Conservation (phyloP, 768 basidiomycete species). For the Russula ochroleuca region DNA sequence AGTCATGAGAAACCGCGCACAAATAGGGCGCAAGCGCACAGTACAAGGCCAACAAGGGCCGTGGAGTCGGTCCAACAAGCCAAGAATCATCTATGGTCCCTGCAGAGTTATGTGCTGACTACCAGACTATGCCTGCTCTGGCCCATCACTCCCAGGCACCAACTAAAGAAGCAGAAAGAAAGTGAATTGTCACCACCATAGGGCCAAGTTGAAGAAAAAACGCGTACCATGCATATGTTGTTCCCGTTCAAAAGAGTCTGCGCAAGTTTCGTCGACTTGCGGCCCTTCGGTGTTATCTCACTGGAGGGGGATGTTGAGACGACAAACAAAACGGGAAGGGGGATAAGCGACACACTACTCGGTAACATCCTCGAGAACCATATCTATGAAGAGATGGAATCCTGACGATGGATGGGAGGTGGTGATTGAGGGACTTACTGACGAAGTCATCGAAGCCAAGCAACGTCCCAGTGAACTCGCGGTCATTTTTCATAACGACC, state of each 20-base stretch:
- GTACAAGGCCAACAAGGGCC: constrained; percentile 2
- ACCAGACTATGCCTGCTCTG: constrained; percentile 36
- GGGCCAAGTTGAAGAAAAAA: constrained; percentile 5
- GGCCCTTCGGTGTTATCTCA: constrained; percentile 79
- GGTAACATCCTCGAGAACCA: constrained; percentile 94
- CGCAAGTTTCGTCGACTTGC: constrained; percentile 72
- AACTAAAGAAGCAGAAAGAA: constrained; percentile 41
- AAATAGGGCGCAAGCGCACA: background rate
- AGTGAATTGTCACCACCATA: background rate
- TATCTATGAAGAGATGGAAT: constrained; percentile 46
- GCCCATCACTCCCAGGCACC: constrained; percentile 68
- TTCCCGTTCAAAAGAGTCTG: constrained; percentile 92
- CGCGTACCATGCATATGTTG: constrained; percentile 90
- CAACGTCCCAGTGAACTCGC: constrained; percentile 93
- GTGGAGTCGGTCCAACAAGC: too few relatives aligned
- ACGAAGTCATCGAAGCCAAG: constrained; percentile 99
- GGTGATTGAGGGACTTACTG: constrained; percentile 68
- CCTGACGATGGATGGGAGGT: background rate
- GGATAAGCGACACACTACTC: constrained; percentile 68
- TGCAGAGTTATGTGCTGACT: background rate
- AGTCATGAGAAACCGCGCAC: background rate
- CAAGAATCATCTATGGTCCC: background rate
- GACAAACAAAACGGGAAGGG: constrained; percentile 3
- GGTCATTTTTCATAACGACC: constrained; percentile 98
- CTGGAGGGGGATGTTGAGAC: constrained; percentile 39